Evolutionary conservation across 192 early-diverging fungal species (phyloP).

Genomic region (Pecoramyces ruminantium): DNA sequence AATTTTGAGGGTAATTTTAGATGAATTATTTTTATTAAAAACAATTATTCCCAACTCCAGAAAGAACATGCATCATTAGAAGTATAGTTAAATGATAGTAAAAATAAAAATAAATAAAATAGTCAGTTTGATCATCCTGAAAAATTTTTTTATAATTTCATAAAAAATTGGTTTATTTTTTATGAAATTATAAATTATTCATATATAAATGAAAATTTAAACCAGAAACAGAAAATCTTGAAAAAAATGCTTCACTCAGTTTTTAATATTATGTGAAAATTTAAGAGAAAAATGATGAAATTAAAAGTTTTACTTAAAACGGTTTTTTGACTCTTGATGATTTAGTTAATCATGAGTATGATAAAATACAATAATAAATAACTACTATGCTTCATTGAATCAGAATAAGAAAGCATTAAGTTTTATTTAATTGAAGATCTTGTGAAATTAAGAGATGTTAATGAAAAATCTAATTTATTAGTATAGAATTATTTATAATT

Average conservation of each 20-base stretch:
- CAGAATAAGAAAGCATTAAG: constrained; percentile 30
- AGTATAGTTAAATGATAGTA: constrained; percentile 1
- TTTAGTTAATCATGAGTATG: constrained; percentile 31
- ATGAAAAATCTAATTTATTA: constrained; percentile 33
- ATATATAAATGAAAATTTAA: constrained; percentile 9
- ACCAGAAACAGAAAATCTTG: constrained; percentile 14
- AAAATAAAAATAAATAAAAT: constrained; percentile 4
- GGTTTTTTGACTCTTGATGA: constrained; percentile 26
- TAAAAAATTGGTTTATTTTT: constrained; percentile 13
- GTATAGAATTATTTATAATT: neutral
- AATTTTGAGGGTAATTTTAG: constrained; percentile 12
- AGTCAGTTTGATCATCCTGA: constrained; percentile 33
- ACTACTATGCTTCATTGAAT: constrained; percentile 33
- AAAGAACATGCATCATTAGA: constrained; percentile 14
- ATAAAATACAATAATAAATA: constrained; percentile 4
- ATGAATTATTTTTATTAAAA: constrained; percentile 23
- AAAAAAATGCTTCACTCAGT: constrained; percentile 8
- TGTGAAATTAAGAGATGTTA: constrained; percentile 30
- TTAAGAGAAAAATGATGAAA: constrained; percentile 13
- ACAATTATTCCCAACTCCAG: constrained; percentile 23
- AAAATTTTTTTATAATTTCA: constrained; percentile 23
- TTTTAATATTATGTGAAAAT: constrained; percentile 10
- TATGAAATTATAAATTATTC: constrained; percentile 18
- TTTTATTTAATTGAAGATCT: constrained; percentile 33
- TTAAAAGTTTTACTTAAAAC: constrained; percentile 24